Percentiles rank a stretch among this genome's conserved stretches.
phyloP scores from a whole-genome alignment of 179 eudicot species.

The Corrigiola litoralis region DNA sequence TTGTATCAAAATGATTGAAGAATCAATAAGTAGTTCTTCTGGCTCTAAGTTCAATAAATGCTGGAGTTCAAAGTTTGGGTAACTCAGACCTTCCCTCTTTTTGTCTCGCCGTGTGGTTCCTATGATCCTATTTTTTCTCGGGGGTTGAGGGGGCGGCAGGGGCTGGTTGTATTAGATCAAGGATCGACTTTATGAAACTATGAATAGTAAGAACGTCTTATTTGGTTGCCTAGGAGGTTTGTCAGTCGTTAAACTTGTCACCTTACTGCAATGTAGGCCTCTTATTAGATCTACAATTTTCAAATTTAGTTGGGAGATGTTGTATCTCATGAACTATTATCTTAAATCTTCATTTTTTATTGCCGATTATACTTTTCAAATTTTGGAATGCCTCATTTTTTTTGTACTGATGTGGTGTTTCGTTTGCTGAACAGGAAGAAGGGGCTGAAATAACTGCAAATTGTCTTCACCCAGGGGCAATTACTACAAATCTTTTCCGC shows the following conservation, averaged over 20 bases:
- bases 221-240: background rate
- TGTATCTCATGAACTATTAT: too few relatives aligned
- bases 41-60: too few relatives aligned
- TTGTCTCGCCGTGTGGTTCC: background rate
- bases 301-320: too few relatives aligned
- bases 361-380: background rate
- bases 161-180: background rate
- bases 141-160: background rate
- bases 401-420: background rate
- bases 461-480: constrained; percentile 48
- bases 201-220: background rate
- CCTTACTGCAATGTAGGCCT: too few relatives aligned
- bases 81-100: background rate
- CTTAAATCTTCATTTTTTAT: too few relatives aligned
- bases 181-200: background rate
- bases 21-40: too few relatives aligned
- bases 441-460: constrained; percentile 41
- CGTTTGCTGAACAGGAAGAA: constrained; percentile 23
- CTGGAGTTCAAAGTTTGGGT: too few relatives aligned
- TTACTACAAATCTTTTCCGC: constrained; percentile 43
- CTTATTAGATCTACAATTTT: too few relatives aligned
- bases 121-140: background rate
- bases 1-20: background rate
- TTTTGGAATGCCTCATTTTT: background rate
- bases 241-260: background rate